Base-by-base conservation (phyloP, 2,329 filamentous ascomycete species). In the Colletotrichum euphorbiae region DNA sequence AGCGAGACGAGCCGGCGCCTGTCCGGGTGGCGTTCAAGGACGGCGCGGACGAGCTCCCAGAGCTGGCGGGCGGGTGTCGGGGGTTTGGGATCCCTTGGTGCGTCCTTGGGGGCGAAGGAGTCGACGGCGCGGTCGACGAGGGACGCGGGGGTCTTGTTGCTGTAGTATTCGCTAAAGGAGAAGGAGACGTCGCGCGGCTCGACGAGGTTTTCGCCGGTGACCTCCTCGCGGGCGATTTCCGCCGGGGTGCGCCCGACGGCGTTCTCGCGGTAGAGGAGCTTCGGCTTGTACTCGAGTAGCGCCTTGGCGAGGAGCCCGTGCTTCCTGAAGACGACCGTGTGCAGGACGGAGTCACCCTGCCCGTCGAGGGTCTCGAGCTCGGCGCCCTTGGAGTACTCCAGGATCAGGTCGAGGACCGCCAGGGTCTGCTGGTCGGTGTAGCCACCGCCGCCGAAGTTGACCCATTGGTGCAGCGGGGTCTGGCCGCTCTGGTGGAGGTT, bases 181-280 rank as follows among this genome's bases (percentile, higher is more conserved):
- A 70, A 6, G 3, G 28, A 38, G 28, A 71, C 19, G 7, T 62
- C 28, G 1, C 71, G 33, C 8, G 74, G 76, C 17, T 71, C 70
- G 36, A 67, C 55, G n/a, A 83, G 77, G 48, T 77, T 77, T 7
- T 75, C 73, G 7, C 79, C 77, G 2, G 86, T 79, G 68, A 84
- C 84, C 1, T 78, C 76, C 59, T 91, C 89, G 57, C 87, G 81
- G 0, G 90, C 88, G 55, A 92, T 79, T 72, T 96, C 92, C 31
- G 85, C 83, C 0, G 93, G 90, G 0, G 92, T 96, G 15, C 87
- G 85, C 2, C 93, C 93, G 0, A 91, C 91, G 0, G 91, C 88
- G 72, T 94, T 94, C 76, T 96, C 93, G 21, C 89, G 86, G 72
- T 87, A 84, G 0, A 93, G 79, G 2, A 94, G 81, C 28, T 83